Evolutionary conservation across 371 early-diverging fungal genomes (phyloP).

Genomic region (Zopfochytrium polystomum): DNA sequence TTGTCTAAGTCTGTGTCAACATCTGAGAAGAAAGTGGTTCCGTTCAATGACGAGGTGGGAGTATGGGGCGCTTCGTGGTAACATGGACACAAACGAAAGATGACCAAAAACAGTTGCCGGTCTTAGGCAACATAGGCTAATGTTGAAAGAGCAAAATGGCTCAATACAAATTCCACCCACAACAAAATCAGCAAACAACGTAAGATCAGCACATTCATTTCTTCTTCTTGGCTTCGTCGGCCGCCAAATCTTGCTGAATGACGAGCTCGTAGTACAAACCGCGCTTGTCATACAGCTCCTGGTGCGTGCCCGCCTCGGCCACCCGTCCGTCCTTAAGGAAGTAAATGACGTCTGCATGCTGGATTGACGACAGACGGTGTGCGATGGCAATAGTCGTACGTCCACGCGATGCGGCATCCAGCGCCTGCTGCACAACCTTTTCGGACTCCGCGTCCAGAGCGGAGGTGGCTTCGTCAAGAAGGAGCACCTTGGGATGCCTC

Average conservation of each 20-base stretch:
- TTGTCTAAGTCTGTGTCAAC: too few relatives aligned
- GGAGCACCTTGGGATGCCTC: constrained; percentile 69
- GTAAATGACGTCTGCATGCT: constrained; percentile 72
- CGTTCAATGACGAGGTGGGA: too few relatives aligned
- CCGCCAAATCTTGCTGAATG: constrained; percentile 25
- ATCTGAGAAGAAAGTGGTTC: too few relatives aligned
- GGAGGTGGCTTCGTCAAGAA: constrained; percentile 94
- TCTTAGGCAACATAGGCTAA: too few relatives aligned
- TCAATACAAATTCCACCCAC: too few relatives aligned
- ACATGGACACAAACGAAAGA: too few relatives aligned
- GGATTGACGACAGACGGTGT: constrained; percentile 71
- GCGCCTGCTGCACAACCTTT: constrained; percentile 39
- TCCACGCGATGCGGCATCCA: constrained; percentile 37
- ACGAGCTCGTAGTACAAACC: constrained; percentile 35
- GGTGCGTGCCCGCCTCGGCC: constrained; percentile 40
- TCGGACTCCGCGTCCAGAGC: constrained; percentile 74
- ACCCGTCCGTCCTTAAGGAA: constrained; percentile 33
- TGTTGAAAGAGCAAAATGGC: too few relatives aligned
- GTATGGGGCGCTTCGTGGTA: too few relatives aligned
- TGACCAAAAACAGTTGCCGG: too few relatives aligned
- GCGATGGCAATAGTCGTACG: constrained; percentile 59
- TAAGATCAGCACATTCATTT: too few relatives aligned
- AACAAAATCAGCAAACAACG: too few relatives aligned
- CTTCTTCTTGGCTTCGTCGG: neutral
- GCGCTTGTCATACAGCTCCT: constrained; percentile 18